Evolutionary conservation across 305 asterid species (phyloP), one percentile per base, ranked within the genome.

Genomic region (Euphrasia arctica): DNA sequence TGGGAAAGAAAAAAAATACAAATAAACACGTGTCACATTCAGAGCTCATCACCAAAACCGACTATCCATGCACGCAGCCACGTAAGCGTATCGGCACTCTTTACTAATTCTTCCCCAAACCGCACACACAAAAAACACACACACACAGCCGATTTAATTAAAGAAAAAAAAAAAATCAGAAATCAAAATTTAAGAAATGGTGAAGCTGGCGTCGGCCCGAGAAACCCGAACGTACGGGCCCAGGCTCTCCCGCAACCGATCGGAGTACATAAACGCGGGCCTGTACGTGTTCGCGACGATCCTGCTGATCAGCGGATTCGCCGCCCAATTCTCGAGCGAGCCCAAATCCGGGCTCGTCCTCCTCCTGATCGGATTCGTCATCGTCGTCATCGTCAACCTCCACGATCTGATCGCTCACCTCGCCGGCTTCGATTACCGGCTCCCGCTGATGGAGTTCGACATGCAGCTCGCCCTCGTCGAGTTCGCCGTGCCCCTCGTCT

Each of bases 351-450:
- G 99, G 10, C 81, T 88, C 15, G 85, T 77, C 9, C 71, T 90
- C 49, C 63, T 86, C 54, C 72, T 90, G 1, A 66, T 93, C 0
- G 97, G 86, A 0, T 79, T 75, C 4, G 65, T 51, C 6, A 65
- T 78, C 1, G 31, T 90, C 9, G 7, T 78, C 0, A 15, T 78
- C 0, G 95, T 88, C n/a, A 90, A 86, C 78, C 55, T 82, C 2
- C 99, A 90, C 61, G 99, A 93, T 82, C 86, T 93, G 0, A 2
- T 82, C 0, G 97, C 97, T 0, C 99, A 90, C 65, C 93, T 93
- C 18, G 85, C 95, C 11, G 91, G 74, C 2, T 64, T 90, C 52
- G 95, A 93, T 67, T 93, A 49, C 60, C 73, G 91, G 59, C 50
- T 93, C 54, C 9, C 74, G 3, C 45, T 93, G 66, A 56, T 93